Evolutionary conservation across 1,284 basidiomycete genomes (phyloP).

Genomic region (Earliella scabrosa): DNA sequence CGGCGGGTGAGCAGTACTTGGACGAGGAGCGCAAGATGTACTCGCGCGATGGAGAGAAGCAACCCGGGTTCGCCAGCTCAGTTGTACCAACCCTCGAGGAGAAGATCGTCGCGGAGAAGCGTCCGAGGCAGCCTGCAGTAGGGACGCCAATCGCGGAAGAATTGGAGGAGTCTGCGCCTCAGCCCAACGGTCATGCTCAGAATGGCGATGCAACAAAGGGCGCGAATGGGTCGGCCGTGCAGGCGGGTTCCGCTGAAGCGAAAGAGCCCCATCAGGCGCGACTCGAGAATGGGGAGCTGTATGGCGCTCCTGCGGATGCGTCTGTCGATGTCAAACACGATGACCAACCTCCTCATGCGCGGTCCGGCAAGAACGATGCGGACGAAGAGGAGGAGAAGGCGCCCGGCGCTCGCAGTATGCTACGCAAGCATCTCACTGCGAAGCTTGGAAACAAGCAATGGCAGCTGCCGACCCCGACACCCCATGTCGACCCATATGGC

Average conservation of each 20-base stretch:
- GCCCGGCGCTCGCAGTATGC: constrained; percentile 49
- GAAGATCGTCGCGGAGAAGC: constrained; percentile 55
- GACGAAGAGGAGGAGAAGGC: constrained; percentile 57
- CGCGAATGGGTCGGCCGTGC: constrained; percentile 22
- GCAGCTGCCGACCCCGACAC: constrained; percentile 68
- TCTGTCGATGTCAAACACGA: constrained; percentile 45
- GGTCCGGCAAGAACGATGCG: constrained; percentile 48
- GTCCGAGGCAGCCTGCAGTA: constrained; percentile 32
- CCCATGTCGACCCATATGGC: constrained; percentile 73
- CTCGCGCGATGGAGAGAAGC: constrained; percentile 54
- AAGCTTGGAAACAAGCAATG: constrained; percentile 60
- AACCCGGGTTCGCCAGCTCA: constrained; percentile 64
- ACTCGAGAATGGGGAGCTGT: constrained; percentile 46
- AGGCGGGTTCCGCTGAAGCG: constrained; percentile 15
- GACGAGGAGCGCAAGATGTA: constrained; percentile 59
- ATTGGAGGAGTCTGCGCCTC: constrained; percentile 12
- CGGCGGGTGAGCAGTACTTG: constrained; percentile 45
- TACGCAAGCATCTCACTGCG: constrained; percentile 60
- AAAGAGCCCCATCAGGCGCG: constrained; percentile 40
- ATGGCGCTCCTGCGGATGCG: constrained; percentile 60
- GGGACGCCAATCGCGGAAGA: constrained; percentile 40
- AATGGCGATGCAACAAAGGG: constrained; percentile 4
- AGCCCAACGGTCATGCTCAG: background rate
- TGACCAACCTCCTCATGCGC: constrained; percentile 49
- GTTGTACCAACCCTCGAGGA: constrained; percentile 78